Conservation (phyloP, 2,329 filamentous ascomycete species). For the Fusarium marasasianum region DNA sequence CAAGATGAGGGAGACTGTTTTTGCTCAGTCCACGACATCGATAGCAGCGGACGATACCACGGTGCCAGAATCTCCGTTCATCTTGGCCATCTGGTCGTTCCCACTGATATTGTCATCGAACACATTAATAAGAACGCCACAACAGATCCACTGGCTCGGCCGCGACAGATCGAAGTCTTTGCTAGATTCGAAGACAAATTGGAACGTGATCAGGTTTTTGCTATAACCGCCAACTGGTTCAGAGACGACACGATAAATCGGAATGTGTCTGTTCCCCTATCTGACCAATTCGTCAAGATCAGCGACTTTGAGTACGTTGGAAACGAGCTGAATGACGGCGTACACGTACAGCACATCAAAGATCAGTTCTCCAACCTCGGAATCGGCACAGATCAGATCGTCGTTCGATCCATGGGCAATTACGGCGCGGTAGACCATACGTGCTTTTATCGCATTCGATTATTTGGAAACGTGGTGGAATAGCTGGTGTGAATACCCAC, state of each 20-base stretch:
- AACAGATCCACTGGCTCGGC: constrained; percentile 69
- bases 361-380: constrained; percentile 58
- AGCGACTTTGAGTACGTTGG: constrained; percentile 65
- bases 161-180: constrained; percentile 76
- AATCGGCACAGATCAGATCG: constrained; percentile 60
- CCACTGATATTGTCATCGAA: constrained; percentile 76
- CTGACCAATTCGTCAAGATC: constrained; percentile 63
- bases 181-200: constrained; percentile 62
- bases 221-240: constrained; percentile 47
- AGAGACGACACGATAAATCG: constrained; percentile 44
- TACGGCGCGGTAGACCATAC: constrained; percentile 67
- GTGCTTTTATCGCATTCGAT: constrained; percentile 70
- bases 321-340: constrained; percentile 52
- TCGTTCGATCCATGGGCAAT: constrained; percentile 67
- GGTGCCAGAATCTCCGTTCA: constrained; percentile 73
- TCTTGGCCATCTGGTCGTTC: constrained; percentile 66
- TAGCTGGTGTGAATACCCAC: not conserved
- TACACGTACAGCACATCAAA: constrained; percentile 64
- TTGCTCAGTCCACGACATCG: constrained; percentile 68
- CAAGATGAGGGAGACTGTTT: constrained; percentile 86
- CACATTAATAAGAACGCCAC: constrained; percentile 73
- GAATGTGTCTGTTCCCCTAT: constrained; percentile 44
- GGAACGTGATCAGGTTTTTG: constrained; percentile 56
- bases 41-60: constrained; percentile 55
- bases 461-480: constrained; percentile 56